Evolutionary conservation across 2,329 filamentous ascomycete genomes (phyloP).

Genomic region (Bipolaris victoriae): DNA sequence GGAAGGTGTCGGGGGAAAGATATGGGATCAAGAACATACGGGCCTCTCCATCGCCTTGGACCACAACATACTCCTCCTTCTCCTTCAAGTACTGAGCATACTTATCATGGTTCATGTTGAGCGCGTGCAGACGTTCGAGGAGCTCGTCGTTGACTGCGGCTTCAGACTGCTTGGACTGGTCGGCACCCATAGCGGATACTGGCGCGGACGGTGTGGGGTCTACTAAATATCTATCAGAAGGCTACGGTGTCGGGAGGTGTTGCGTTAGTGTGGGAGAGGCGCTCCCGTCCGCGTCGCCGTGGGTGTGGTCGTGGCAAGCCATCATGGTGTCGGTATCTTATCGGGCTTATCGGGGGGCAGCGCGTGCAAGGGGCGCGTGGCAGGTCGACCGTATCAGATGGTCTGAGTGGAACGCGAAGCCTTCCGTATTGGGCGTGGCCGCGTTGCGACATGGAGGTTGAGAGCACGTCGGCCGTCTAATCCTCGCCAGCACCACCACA

Average conservation of each 20-base stretch:
- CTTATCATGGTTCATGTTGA: conserved; percentile 54
- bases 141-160: conserved; percentile 49
- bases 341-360: conserved; percentile 24
- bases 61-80: conserved; percentile 61
- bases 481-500: background rate
- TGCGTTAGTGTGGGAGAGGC: conserved; percentile 9
- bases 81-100: conserved; percentile 50
- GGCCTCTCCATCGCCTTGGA: conserved; percentile 55
- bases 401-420: conserved; percentile 2
- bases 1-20: background rate
- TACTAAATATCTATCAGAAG: background rate
- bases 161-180: conserved; percentile 45
- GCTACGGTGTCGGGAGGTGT: background rate
- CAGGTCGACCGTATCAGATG: conserved; percentile 20
- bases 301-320: background rate
- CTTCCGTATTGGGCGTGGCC: conserved; percentile 1
- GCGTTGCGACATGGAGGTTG: conserved; percentile 1
- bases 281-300: conserved; percentile 2
- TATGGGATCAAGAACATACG: conserved; percentile 26
- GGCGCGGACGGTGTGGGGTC: background rate
- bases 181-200: conserved; percentile 39
- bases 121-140: conserved; percentile 50
- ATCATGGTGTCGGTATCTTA: conserved; percentile 23
- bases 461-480: background rate
- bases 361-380: conserved; percentile 29